Base-by-base conservation (phyloP, 345 rosid genomes). In the Populus nigra region DNA sequence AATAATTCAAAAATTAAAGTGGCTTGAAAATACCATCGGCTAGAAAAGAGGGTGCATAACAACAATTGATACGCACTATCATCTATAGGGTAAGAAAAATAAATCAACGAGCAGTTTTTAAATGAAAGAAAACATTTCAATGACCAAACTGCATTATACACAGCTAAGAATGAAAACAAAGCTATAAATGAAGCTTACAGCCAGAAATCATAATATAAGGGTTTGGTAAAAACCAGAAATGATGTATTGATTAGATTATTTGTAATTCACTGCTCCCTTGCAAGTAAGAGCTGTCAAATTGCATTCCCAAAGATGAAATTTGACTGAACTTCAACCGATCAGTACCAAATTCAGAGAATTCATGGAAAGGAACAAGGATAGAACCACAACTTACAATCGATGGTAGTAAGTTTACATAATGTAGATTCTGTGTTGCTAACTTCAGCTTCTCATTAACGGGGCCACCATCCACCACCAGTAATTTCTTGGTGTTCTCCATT, bases 371-470 rank as follows among this genome's bases (percentile, higher is more conserved):
- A 65, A 2, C 27, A 43, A 63, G 63, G 53, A 71, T 49, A 75
- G 67, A 53, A 76, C 33, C 25, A 8, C 36, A 77, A 86, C 99
- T 93, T 89, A 92, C 99, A 83, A 96, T 91, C 62, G 96, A 91
- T 12, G 99, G 99, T 65, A 93, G 79, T 25, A 91, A 89, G 68
- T 92, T 92, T 82, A 87, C 93, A 74, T 93, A 93, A 82, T 93
- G 92, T 29, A 92, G 88, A 84, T 96, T 95, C 78, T 96, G 98
- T 2, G 99, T 88, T 27, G 98, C 99, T 79, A 83, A 85, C 91
- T 95, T 92, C 75, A 93, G 89, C 82, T 93, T 96, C 78, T 92
- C 99, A 77, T 88, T 82, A 67, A 96, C 89, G 33, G 88, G 81
- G 62, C 88, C 93, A 10, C 94, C 99, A 81, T 92, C 98, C 41